A percentile compares a stretch with the other conserved stretches of the same genome.
These are phyloP conservation scores for Aspergillus hiratsukae DNA, from an alignment of 2,329 filamentous ascomycete species.

Conservation along the genomic window DNA sequence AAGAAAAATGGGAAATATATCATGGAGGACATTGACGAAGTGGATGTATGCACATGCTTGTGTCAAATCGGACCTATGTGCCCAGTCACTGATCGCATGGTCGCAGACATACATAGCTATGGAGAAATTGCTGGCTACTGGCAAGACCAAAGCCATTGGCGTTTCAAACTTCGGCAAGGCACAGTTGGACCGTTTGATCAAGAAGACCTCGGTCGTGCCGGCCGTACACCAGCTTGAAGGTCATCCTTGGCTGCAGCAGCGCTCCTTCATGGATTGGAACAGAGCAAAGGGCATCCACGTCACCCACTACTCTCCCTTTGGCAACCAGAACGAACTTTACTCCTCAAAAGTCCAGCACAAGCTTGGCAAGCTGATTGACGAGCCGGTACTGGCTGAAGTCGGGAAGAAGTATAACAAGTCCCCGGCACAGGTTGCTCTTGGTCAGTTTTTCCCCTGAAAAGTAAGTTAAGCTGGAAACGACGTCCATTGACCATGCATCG, in stretches of 20 bases:
- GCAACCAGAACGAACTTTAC: slow-evolving; percentile 52
- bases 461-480: background rate
- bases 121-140: slow-evolving; percentile 39
- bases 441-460: slow-evolving; percentile 21
- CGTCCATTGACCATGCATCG: background rate
- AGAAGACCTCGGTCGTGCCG: slow-evolving; percentile 42
- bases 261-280: slow-evolving; percentile 47
- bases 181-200: slow-evolving; percentile 46
- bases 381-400: slow-evolving; percentile 47
- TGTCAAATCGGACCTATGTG: background rate
- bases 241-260: slow-evolving; percentile 52
- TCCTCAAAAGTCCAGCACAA: slow-evolving; percentile 36
- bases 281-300: slow-evolving; percentile 49
- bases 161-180: slow-evolving; percentile 50
- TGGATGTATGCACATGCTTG: slow-evolving; percentile 37
- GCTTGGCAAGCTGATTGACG: slow-evolving; percentile 49
- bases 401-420: slow-evolving; percentile 51
- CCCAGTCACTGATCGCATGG: background rate
- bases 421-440: slow-evolving; percentile 49
- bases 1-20: slow-evolving; percentile 42
- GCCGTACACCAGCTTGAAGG: slow-evolving; percentile 50
- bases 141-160: slow-evolving; percentile 49
- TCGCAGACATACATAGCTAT: slow-evolving; percentile 49
- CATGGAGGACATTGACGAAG: slow-evolving; percentile 45
- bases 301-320: slow-evolving; percentile 53